Evolutionary conservation across 495 filamentous ascomycete species (phyloP), one percentile per base, ranked within the genome.

Genomic region (Copromyces sp.): DNA sequence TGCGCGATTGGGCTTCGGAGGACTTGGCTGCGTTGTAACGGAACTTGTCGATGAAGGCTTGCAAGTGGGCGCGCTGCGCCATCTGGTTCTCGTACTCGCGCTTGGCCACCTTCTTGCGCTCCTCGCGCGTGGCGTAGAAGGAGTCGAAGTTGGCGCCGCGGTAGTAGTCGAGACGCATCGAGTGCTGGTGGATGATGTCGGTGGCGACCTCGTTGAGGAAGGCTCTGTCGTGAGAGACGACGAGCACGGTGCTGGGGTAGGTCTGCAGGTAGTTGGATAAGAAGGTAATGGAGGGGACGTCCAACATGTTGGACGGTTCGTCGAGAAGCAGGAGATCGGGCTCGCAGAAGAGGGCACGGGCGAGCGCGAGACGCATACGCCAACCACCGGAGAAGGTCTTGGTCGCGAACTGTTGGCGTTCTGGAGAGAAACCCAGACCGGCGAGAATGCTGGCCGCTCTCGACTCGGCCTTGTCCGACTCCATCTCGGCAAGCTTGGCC

Each of bases 231-330:
- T 99, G 95, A 83, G 93, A 97, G 73, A 99, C 95, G 70, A 99
- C 96, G 9, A 99, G 88, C 29, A 99, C 88, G 9, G 95, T 98
- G 79, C 93, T 97, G 4, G 95, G 94, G 79, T 99, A 99, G 65
- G 86, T 85, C 79, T 97, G 93, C 7, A 99, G 92, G 77, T 99
- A 99, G 78, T 93, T 97, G 16, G 95, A 92, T 78, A 99, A 87
- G 89, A 98, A 99, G 69, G 95, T 97, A 76, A 98, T 98, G n/a
- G 96, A 98, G 8, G 95, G 96, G 74, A 98, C 95, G 82, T 99
- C 95, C 93, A 99, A 94, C 95, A 99, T 99, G 90, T 99, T 99
- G 69, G 96, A 98, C 79, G 95, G 95, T 89, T 99, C 95, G 83
- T 99, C 95, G 78, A 99, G 93, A 77, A 99, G 87, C 74, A 99